Conservation (phyloP, 1,284 basidiomycete genomes). For the Rhodotorula sp. region DNA sequence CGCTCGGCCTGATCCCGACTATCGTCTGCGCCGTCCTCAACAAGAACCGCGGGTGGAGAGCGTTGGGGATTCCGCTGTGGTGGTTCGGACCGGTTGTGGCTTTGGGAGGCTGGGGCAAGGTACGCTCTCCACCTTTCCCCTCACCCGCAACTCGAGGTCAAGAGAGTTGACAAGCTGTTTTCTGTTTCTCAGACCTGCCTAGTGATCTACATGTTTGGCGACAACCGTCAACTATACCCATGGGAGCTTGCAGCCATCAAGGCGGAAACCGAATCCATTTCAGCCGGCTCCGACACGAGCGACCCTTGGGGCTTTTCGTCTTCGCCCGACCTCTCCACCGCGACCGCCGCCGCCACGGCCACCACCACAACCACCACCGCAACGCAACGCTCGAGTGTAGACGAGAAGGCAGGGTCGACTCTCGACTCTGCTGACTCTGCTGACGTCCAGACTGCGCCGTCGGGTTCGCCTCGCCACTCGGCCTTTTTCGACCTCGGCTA, state of each 20-base stretch:
- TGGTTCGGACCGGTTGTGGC: constrained; percentile 29
- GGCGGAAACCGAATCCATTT: not conserved
- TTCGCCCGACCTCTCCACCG: too few species aligned
- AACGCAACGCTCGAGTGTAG: not conserved
- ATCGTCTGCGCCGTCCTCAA: constrained; percentile 30
- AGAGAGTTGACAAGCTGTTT: too few species aligned
- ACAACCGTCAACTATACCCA: constrained; percentile 30
- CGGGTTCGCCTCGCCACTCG: not conserved
- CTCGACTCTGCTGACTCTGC: not conserved
- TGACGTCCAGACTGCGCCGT: not conserved
- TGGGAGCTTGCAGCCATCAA: constrained; percentile 9
- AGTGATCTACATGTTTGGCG: constrained; percentile 31
- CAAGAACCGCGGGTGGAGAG: constrained; percentile 26
- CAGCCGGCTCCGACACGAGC: not conserved
- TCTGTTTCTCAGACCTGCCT: constrained; percentile 14
- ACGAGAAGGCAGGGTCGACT: constrained; percentile 6
- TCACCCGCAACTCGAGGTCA: too few species aligned
- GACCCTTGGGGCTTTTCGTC: not conserved
- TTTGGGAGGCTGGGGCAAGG: constrained; percentile 25
- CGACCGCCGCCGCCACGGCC: not conserved
- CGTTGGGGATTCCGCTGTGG: constrained; percentile 30
- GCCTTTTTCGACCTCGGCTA: constrained; percentile 31
- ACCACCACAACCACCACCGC: not conserved
- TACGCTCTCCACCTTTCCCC: not conserved
- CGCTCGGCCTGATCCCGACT: constrained; percentile 31